Evolutionary conservation across 768 basidiomycete species (phyloP).

Genomic region (Termitomyces sp.): DNA sequence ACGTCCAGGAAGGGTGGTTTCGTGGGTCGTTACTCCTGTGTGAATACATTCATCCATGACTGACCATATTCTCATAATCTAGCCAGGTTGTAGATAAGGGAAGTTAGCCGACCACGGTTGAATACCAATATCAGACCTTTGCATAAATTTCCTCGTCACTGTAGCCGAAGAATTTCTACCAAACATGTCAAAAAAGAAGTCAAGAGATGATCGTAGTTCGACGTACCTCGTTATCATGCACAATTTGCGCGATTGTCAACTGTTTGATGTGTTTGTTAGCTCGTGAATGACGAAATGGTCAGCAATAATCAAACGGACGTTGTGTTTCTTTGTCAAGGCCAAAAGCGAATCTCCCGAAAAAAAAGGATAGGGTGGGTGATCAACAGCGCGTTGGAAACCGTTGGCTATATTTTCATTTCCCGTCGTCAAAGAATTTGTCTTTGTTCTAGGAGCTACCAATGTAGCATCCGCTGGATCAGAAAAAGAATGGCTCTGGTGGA

Average conservation of each 20-base stretch:
- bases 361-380: conserved; percentile 83
- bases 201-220: neutral
- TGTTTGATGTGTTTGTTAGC: conserved; percentile 25
- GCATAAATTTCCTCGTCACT: conserved; percentile 70
- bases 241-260: conserved; percentile 93
- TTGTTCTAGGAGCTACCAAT: neutral
- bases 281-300: neutral
- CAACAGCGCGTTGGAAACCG: conserved; percentile 17
- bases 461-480: conserved; percentile 28
- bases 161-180: conserved; percentile 62
- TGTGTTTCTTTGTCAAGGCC: conserved; percentile 73
- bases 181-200: neutral
- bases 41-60: conserved; percentile 94
- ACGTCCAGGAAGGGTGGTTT: conserved; percentile 84
- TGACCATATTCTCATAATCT: conserved; percentile 76
- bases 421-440: neutral
- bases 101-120: neutral
- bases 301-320: conserved; percentile 46
- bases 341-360: conserved; percentile 73
- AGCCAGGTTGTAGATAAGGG: conserved; percentile 13
- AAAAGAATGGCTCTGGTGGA: conserved; percentile 58
- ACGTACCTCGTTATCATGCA: conserved; percentile 82
- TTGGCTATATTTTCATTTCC: neutral
- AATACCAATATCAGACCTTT: conserved; percentile 44
- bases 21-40: conserved; percentile 75